Conservation (phyloP, 1,284 basidiomycete genomes). For the Cryptococcus sp. region DNA sequence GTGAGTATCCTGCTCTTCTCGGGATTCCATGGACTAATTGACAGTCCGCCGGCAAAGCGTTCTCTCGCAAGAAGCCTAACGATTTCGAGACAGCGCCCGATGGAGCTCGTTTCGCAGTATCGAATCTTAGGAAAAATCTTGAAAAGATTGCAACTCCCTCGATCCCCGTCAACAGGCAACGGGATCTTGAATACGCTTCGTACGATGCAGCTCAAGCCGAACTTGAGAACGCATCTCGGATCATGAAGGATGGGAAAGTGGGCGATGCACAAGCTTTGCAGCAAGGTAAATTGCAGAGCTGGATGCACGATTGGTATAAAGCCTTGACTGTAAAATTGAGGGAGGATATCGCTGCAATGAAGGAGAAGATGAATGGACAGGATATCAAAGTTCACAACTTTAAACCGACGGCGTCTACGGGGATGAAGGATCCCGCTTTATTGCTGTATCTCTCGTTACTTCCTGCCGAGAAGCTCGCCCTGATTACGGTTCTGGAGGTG, state of each 20-base stretch:
- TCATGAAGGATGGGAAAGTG: constrained; percentile 58
- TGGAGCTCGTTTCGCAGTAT: constrained; percentile 55
- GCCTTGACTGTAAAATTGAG: constrained; percentile 58
- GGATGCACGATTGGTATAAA: constrained; percentile 88
- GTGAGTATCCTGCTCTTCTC: constrained; percentile 12
- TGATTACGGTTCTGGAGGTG: constrained; percentile 85
- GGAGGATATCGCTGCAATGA: constrained; percentile 57
- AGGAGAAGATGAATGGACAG: constrained; percentile 44
- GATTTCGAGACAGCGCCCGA: neutral
- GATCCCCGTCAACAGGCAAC: constrained; percentile 64
- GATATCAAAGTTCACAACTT: constrained; percentile 1
- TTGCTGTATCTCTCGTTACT: constrained; percentile 67
- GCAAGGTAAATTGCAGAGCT: constrained; percentile 60
- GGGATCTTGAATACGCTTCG: constrained; percentile 74
- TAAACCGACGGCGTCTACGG: constrained; percentile 12
- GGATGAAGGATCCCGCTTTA: constrained; percentile 27
- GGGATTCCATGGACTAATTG: neutral
- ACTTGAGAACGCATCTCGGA: constrained; percentile 61
- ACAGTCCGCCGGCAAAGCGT: constrained; percentile 9
- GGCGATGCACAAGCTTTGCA: constrained; percentile 49
- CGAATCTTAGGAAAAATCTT: constrained; percentile 61
- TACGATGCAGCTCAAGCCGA: constrained; percentile 75
- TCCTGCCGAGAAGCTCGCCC: constrained; percentile 70
- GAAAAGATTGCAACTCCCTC: constrained; percentile 61
- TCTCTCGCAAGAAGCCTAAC: neutral